Base-by-base conservation (phyloP, 2,329 filamentous ascomycete genomes). In the Clarireedia paspali region DNA sequence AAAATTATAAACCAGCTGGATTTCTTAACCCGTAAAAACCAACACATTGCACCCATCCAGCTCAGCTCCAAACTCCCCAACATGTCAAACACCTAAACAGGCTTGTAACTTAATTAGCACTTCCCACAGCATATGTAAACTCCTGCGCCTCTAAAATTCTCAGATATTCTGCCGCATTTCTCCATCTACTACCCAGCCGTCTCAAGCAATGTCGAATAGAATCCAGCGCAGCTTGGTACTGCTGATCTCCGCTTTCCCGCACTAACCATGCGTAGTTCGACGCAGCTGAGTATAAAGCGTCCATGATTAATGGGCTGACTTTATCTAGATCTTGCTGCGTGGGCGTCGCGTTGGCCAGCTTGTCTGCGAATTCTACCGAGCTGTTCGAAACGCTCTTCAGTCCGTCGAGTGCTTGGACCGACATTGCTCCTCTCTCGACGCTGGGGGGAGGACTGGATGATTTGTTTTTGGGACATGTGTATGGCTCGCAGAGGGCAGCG, bases 181-280 rank as follows among this genome's bases (percentile, higher is more conserved):
- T 64, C 72, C 72, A 74, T 53, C 70, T 60, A 17, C 56, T 58
- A 9, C 64, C 62, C 30, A 72, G 50, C 56, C 63, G 62, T 49
- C 62, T 59, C 42, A 74, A 56, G 34, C 63, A 64, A 52, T 64
- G 57, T 49, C 66, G 62, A 26, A 72, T 62, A 24, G 65, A 61
- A 6, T 69, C 68, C 39, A 72, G 48, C 1, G 64, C 67, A 14
- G 57, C 59, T 51, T 67, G 64, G 10, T 62, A 66, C n/a, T 59
- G 63, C 20, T 59, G 59, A 54, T 70, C 66, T 3, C 72, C 71
- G 47, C 63, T 68, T 62, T 74, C 72, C 50, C 70, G 64, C 57
- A 68, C 68, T 38, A 71, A 53, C 72, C 72, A 74, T 9, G 70
- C 70, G 44, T 68, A 68, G 30, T 69, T 70, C n/a, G 67, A 60